Base-by-base conservation (phyloP, 805 yeast species). In the Yarrowia bubula region DNA sequence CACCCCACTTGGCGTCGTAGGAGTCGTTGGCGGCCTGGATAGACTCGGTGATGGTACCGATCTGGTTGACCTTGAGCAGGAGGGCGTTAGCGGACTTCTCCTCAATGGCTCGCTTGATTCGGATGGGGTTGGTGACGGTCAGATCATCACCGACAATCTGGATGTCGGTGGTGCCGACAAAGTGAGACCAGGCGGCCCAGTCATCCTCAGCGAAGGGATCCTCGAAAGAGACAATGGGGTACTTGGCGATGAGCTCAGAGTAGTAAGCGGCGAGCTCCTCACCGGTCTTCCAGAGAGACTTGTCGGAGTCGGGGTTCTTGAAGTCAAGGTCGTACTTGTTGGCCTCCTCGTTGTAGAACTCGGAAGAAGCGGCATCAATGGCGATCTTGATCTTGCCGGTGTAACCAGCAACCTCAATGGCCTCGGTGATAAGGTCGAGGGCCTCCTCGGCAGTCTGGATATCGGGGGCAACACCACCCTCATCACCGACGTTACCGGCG, bases 381-480 rank as follows among this genome's bases (percentile, higher is more conserved):
- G 96, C 99, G 78, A 93, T 95, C 75, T 85, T 83, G 77, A 93
- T 87, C 83, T 86, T 81, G 79, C 97, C 98, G 70, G 86, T 88
- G 89, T 93, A 92, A 77, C 99, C 99, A 73, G 99, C 97, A 73
- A 82, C 80, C 78, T 86, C 90, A 79, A 95, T 93, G 77, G 99
- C 91, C 71, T 80, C 88, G 73, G 86, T 84, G 79, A 93, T 91
- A 80, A 93, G 87, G 84, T 95, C 98, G 72, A 93, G 84, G 74
- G 98, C 99, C 86, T 93, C 98, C 81, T 86, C 90, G 78, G 99
- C 93, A 74, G 97, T 86, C 72, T 88, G 85, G 73, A 95, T 87
- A 81, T 92, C 90, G 81, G 99, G 99, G 75, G 99, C 99, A 84
- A 93, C 97, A 87, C 99, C 99, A 89, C 99, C 99, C 86, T 93